phyloP scores from a whole-genome alignment of 2,329 filamentous ascomycete genomes.

The Fusarium chuoi region DNA sequence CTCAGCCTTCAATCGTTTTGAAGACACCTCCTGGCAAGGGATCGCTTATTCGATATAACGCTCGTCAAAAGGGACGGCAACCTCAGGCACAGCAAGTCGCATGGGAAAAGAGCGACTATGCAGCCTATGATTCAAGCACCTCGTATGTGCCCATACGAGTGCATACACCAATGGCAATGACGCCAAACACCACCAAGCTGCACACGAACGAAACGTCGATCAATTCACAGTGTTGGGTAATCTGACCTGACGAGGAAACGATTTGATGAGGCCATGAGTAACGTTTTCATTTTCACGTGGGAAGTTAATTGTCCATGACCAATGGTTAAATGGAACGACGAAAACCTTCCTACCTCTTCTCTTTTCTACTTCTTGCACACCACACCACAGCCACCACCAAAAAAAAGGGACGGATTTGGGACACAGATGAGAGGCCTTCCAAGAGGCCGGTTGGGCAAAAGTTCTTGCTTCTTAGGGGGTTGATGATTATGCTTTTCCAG shows the following conservation, averaged over 20 bases:
- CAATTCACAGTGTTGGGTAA: slow-evolving; percentile 36
- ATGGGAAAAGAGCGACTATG: slow-evolving; percentile 49
- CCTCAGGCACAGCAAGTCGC: slow-evolving; percentile 38
- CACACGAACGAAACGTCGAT: slow-evolving; percentile 37
- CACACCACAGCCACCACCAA: slow-evolving; percentile 32
- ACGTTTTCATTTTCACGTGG: slow-evolving; percentile 36
- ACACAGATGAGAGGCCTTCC: slow-evolving; percentile 15
- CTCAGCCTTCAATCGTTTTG: slow-evolving; percentile 54
- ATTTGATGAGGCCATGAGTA: slow-evolving; percentile 44
- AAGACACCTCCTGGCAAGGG: slow-evolving; percentile 56
- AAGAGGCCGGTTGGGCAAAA: slow-evolving; percentile 34
- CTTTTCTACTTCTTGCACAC: slow-evolving; percentile 21
- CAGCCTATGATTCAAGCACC: slow-evolving; percentile 51
- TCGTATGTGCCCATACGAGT: slow-evolving; percentile 49
- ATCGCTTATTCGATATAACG: slow-evolving; percentile 59
- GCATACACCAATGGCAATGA: slow-evolving; percentile 38
- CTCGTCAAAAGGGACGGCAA: slow-evolving; percentile 54
- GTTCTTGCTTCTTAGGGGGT: slow-evolving; percentile 35
- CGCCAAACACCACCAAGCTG: slow-evolving; percentile 35
- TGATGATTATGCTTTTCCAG: slow-evolving; percentile 34
- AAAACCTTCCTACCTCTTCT: slow-evolving; percentile 29
- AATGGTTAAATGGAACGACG: slow-evolving; percentile 22
- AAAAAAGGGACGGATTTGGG: slow-evolving; percentile 33
- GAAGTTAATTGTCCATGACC: slow-evolving; percentile 31
- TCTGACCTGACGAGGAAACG: slow-evolving; percentile 40